Evolutionary conservation across 2,329 filamentous ascomycete species (phyloP).

Genomic region (Cordyceps farinosa): DNA sequence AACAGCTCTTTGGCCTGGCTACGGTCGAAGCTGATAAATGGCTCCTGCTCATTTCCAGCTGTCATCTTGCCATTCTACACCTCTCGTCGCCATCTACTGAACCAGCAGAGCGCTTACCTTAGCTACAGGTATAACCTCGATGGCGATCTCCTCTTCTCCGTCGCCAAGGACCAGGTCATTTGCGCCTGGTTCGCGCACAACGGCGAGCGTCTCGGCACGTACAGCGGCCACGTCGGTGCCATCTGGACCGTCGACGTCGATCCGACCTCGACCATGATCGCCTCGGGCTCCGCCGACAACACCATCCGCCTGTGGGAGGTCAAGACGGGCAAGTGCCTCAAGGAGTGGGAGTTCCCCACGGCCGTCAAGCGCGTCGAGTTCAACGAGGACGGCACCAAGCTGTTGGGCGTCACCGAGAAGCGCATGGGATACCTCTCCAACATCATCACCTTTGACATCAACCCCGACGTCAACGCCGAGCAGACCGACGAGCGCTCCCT

Average conservation of each 20-base stretch:
- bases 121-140: slow-evolving; percentile 75
- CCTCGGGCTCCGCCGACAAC: slow-evolving; percentile 95
- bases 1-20: background rate
- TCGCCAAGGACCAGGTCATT: slow-evolving; percentile 92
- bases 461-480: slow-evolving; percentile 73
- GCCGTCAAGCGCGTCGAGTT: slow-evolving; percentile 98
- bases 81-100: slow-evolving; percentile 18
- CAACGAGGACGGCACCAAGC: slow-evolving; percentile 83
- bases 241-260: slow-evolving; percentile 99
- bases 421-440: slow-evolving; percentile 94
- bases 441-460: slow-evolving; percentile 89
- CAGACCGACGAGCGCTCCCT: slow-evolving; percentile 80
- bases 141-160: slow-evolving; percentile 94
- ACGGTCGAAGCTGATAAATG: background rate
- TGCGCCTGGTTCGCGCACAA: slow-evolving; percentile 98
- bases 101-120: slow-evolving; percentile 13
- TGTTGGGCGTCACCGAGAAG: slow-evolving; percentile 96
- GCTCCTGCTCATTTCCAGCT: background rate
- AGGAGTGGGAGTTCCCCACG: slow-evolving; percentile 96
- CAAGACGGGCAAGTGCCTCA: slow-evolving; percentile 85
- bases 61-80: slow-evolving; percentile 7
- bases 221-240: slow-evolving; percentile 93
- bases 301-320: slow-evolving; percentile 97
- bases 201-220: slow-evolving; percentile 94
- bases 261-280: slow-evolving; percentile 85